Percentiles rank a stretch among this genome's conserved stretches.
These are phyloP conservation scores for Umbelopsis isabellina DNA, from an alignment of 192 early-diverging fungal genomes.

Conservation along the genomic window DNA sequence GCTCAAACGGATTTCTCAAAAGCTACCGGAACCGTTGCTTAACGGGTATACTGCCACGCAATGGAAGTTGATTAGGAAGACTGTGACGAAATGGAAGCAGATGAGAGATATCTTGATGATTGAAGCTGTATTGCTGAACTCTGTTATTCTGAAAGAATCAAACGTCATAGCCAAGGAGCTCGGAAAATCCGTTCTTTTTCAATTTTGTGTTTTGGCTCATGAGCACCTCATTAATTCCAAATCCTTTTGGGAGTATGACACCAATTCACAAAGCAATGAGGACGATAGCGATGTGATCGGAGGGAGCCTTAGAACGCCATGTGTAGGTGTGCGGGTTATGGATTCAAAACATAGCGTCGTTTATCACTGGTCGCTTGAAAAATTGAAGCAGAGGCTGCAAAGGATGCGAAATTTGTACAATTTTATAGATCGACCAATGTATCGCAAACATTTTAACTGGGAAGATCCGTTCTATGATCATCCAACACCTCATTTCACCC, in stretches of 20 bases:
- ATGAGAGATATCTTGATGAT: conserved; percentile 61
- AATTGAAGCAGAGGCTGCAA: conserved; percentile 59
- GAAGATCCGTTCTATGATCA: conserved; percentile 65
- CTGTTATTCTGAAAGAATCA: conserved; percentile 81
- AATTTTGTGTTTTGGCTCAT: conserved; percentile 75
- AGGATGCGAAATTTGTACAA: conserved; percentile 74
- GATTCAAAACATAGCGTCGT: conserved; percentile 52
- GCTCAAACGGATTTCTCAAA: conserved; percentile 47
- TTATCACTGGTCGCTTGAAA: conserved; percentile 67
- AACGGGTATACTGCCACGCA: conserved; percentile 32
- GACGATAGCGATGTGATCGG: neutral
- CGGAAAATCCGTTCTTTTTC: conserved; percentile 76
- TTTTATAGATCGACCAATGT: conserved; percentile 55
- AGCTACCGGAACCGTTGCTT: conserved; percentile 19
- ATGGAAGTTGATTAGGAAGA: conserved; percentile 43
- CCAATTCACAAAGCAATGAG: conserved; percentile 25
- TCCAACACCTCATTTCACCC: conserved; percentile 54
- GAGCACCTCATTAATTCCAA: conserved; percentile 43
- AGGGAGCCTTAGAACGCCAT: conserved; percentile 42
- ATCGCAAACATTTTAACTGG: conserved; percentile 58
- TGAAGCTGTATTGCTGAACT: conserved; percentile 65
- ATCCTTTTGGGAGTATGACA: conserved; percentile 55
- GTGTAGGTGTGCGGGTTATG: conserved; percentile 58
- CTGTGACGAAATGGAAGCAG: conserved; percentile 49
- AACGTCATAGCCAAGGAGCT: conserved; percentile 88